Percentiles rank a stretch among this genome's conserved stretches.
Conservation (phyloP, 306 rosid species). For the Sicyos edulis region DNA sequence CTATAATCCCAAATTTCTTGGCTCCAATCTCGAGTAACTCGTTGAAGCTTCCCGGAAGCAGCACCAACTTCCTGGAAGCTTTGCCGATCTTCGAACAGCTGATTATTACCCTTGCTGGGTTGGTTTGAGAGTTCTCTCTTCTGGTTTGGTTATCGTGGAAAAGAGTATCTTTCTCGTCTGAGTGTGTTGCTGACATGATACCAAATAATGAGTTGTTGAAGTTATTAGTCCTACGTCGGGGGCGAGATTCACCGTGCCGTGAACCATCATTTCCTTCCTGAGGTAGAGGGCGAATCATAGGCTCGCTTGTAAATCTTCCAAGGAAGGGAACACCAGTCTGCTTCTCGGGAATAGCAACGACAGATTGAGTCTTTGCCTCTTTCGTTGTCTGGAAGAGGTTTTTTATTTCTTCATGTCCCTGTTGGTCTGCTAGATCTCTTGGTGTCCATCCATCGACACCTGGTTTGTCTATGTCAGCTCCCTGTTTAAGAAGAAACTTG, state of each 20-base stretch:
- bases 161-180: slow-evolving; percentile 38
- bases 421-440: slow-evolving; percentile 72
- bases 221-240: slow-evolving; percentile 56
- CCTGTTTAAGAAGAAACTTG: slow-evolving; percentile 51
- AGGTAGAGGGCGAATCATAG: slow-evolving; percentile 42
- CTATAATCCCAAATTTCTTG: slow-evolving; percentile 47
- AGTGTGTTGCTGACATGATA: slow-evolving; percentile 60
- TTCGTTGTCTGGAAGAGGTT: slow-evolving; percentile 39
- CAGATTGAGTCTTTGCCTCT: slow-evolving; percentile 37
- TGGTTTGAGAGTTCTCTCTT: slow-evolving; percentile 21
- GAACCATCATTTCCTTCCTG: slow-evolving; percentile 40
- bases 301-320: slow-evolving; percentile 69
- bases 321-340: slow-evolving; percentile 36
- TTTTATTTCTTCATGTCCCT: slow-evolving; percentile 60
- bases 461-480: slow-evolving; percentile 57
- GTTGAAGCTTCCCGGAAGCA: slow-evolving; percentile 53
- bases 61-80: slow-evolving; percentile 54
- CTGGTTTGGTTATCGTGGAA: slow-evolving; percentile 24
- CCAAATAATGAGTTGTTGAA: slow-evolving; percentile 75
- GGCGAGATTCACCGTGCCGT: slow-evolving; percentile 34
- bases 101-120: slow-evolving; percentile 45
- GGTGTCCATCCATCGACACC: slow-evolving; percentile 69
- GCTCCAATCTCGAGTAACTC: slow-evolving; percentile 67
- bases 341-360: slow-evolving; percentile 30
- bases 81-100: slow-evolving; percentile 66